A percentile compares a stretch with the other conserved stretches of the same genome.
These are phyloP conservation scores for Pythium chondricola DNA, from an alignment of 352 stramenopile genomes.

Conservation along the genomic window DNA sequence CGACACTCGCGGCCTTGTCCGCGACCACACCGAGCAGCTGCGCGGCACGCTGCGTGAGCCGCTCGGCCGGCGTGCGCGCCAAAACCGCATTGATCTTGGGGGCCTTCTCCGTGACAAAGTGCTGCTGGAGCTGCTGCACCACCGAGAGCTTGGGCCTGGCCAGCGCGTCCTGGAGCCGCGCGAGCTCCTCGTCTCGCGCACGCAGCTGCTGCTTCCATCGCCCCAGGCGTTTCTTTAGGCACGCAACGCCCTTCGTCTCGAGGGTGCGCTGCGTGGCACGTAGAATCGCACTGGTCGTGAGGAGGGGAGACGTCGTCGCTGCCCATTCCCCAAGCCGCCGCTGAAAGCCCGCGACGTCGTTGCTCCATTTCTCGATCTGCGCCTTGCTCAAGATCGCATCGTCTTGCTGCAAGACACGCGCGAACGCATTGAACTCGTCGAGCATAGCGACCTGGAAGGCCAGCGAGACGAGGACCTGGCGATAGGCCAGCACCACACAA, in stretches of 20 bases:
- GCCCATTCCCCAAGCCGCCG: slow-evolving; percentile 16
- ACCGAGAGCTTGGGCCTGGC: slow-evolving; percentile 32
- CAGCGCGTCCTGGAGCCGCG: slow-evolving; percentile 36
- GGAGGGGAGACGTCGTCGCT: slow-evolving; percentile 5
- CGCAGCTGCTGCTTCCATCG: slow-evolving; percentile 41
- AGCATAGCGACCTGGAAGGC: slow-evolving; percentile 48
- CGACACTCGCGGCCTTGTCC: slow-evolving; percentile 24
- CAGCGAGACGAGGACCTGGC: slow-evolving; percentile 27
- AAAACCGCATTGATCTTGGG: slow-evolving; percentile 45
- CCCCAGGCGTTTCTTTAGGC: slow-evolving; percentile 33
- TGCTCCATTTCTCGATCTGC: slow-evolving; percentile 49
- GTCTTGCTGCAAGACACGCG: slow-evolving; percentile 33
- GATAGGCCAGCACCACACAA: slow-evolving; percentile 42
- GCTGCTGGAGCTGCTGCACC: slow-evolving; percentile 39
- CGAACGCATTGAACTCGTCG: slow-evolving; percentile 56
- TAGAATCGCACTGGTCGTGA: slow-evolving; percentile 21
- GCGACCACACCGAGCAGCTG: slow-evolving; percentile 39
- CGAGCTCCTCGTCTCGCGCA: slow-evolving; percentile 43
- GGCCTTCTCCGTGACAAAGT: slow-evolving; percentile 40
- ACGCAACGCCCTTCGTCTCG: slow-evolving; percentile 34
- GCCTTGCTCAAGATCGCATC: slow-evolving; percentile 38
- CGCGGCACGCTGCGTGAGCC: slow-evolving; percentile 29
- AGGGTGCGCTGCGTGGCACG: slow-evolving; percentile 34
- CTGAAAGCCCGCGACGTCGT: slow-evolving; percentile 30
- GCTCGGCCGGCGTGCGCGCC: slow-evolving; percentile 50